Conservation (phyloP, 805 yeast genomes). For the Saturnispora besseyi region DNA sequence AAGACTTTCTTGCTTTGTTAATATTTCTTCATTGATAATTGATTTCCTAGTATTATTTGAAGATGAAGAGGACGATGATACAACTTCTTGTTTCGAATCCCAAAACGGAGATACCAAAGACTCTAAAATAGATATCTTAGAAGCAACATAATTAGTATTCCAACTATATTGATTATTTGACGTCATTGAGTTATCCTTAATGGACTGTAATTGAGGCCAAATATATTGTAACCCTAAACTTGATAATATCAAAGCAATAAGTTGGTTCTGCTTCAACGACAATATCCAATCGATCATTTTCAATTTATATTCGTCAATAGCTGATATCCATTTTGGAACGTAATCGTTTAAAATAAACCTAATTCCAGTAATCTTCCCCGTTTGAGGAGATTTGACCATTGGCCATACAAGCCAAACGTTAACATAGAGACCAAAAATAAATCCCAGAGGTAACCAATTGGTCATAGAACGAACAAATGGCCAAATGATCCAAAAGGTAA, state of each 20-base stretch:
- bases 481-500: conserved; percentile 60
- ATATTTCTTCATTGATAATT: background rate
- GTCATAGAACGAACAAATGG: conserved; percentile 24
- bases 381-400: conserved; percentile 18
- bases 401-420: conserved; percentile 56
- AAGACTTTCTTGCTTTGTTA: conserved; percentile 6
- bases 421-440: conserved; percentile 37
- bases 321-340: background rate
- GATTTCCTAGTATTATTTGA: background rate
- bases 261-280: background rate
- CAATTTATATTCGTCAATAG: background rate
- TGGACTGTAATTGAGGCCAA: background rate
- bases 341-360: conserved; percentile 4
- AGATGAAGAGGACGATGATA: background rate
- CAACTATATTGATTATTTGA: background rate
- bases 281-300: background rate
- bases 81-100: background rate
- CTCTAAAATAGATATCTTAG: background rate
- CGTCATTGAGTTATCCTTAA: background rate
- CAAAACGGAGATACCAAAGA: background rate
- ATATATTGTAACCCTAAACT: background rate
- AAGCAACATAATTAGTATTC: background rate
- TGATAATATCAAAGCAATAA: background rate
- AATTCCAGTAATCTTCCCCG: conserved; percentile 4
- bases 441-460: conserved; percentile 39